A percentile compares a stretch with the other conserved stretches of the same genome.
Evolutionary conservation across 768 basidiomycete genomes (phyloP).

Genomic region (Termitomyces heimii): DNA sequence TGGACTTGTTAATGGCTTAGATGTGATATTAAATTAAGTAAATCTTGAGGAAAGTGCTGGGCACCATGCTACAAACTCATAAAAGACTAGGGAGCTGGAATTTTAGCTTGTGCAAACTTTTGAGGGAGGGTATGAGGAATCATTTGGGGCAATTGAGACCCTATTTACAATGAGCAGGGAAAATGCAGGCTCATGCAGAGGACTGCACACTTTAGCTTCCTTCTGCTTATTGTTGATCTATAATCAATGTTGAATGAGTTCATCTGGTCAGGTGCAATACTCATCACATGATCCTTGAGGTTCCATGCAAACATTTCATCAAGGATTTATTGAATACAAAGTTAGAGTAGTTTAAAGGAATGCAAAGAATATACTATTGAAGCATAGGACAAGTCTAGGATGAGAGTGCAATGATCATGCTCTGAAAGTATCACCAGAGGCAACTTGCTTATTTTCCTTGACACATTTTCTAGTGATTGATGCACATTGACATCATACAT

Average conservation of each 20-base stretch:
- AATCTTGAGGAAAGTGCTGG: conserved; percentile 25
- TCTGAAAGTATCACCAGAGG: too few species aligned
- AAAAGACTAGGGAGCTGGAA: conserved; percentile 15
- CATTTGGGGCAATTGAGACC: conserved; percentile 14
- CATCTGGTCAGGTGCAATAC: too few species aligned
- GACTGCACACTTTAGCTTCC: not conserved
- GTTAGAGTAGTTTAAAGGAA: too few species aligned
- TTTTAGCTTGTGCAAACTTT: conserved; percentile 10
- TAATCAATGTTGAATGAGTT: not conserved
- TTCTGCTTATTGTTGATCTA: not conserved
- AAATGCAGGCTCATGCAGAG: conserved; percentile 3
- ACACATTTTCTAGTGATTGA: too few species aligned
- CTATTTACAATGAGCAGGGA: conserved; percentile 1
- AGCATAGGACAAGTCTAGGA: too few species aligned
- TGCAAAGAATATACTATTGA: too few species aligned
- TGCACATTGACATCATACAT: too few species aligned
- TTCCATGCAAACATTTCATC: too few species aligned
- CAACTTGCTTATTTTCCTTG: too few species aligned
- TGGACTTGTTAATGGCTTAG: conserved; percentile 11
- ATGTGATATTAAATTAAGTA: conserved; percentile 17
- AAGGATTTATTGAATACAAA: too few species aligned
- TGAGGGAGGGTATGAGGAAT: conserved; percentile 8
- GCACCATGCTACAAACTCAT: conserved; percentile 31
- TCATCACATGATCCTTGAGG: too few species aligned
- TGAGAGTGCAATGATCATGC: too few species aligned